Percentiles rank a stretch among this genome's conserved stretches.
Conservation (phyloP, 2,329 filamentous ascomycete genomes). For the Penicillium sp. region DNA sequence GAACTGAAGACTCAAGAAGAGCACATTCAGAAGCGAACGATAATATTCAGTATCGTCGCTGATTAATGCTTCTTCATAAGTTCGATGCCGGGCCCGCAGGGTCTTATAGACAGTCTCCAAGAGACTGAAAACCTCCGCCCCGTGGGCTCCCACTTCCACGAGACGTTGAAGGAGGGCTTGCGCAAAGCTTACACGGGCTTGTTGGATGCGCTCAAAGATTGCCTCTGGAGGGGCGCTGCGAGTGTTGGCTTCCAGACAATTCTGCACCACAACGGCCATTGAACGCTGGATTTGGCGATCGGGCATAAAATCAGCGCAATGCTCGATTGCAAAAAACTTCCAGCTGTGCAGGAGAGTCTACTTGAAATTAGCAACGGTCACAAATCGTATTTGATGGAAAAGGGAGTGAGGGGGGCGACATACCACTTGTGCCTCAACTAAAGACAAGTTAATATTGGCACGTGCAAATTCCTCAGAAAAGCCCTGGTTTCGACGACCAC, state of each 20-base stretch:
- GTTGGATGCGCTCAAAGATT: slow-evolving; percentile 73
- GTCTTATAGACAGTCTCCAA: slow-evolving; percentile 57
- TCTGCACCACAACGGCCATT: slow-evolving; percentile 67
- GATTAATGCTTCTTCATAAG: slow-evolving; percentile 55
- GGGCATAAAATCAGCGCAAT: slow-evolving; percentile 59
- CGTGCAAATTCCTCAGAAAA: slow-evolving; percentile 76
- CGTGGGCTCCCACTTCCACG: slow-evolving; percentile 50
- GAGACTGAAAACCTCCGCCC: slow-evolving; percentile 48
- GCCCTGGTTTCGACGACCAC: slow-evolving; percentile 60
- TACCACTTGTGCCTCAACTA: slow-evolving; percentile 87
- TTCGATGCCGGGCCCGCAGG: slow-evolving; percentile 48
- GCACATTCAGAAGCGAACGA: slow-evolving; percentile 71
- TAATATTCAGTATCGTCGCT: slow-evolving; percentile 64
- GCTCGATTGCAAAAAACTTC: slow-evolving; percentile 79
- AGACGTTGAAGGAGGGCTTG: slow-evolving; percentile 77
- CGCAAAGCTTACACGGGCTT: slow-evolving; percentile 71
- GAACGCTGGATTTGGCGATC: slow-evolving; percentile 57
- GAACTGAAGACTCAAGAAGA: slow-evolving; percentile 71
- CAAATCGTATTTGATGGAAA: slow-evolving; percentile 22
- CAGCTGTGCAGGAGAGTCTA: slow-evolving; percentile 79
- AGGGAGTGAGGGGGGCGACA: slow-evolving; percentile 26
- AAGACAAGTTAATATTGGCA: slow-evolving; percentile 83
- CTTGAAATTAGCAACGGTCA: background rate
- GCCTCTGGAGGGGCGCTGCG: slow-evolving; percentile 65
- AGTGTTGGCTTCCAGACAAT: slow-evolving; percentile 74